Evolutionary conservation across 768 basidiomycete species (phyloP), one percentile per base, ranked within the genome.

Genomic region (Xanthoconium stramineum): DNA sequence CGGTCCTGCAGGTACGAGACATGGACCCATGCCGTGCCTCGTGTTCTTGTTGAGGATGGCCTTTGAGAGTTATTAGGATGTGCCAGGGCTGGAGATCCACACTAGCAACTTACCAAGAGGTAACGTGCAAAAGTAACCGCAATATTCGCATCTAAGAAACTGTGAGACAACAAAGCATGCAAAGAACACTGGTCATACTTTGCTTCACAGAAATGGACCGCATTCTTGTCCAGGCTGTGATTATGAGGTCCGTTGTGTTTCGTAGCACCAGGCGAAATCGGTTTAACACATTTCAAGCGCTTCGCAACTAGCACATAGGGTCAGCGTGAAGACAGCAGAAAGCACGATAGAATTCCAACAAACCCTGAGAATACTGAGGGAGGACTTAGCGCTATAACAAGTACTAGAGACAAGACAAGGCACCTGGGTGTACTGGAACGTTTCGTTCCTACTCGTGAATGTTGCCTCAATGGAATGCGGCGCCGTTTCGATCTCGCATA

Each of bases 341-440:
- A 36, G 33, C 4, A 19, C 6, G 19, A 28, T 20, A 37, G 1
- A 19, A 35, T 11, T 17, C 0, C 5, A 33, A 57, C 68, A n/a
- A 50, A 82, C 81, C 79, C 74, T 84, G 83, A 3, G 78, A 73
- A 62, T 83, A 84, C 83, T 84, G 43, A 12, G 20, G 37, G 13
- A 20, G 24, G 14, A 0, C 20, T 53, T 13, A 49, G 33, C 1
- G 1, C 32, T 29, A 28, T 35, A 45, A 15, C 6, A 1, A 2
- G 19, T 5, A 2, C 10, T 9, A 8, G n/a, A 17, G n/a, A 48
- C 7, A 9, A 3, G 19, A 28, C 33, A 43, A 52, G 63, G 24
- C 47, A 82, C 85, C 75, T 85, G 85, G 0, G 85, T 86, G 49
- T 83, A 86, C 62, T 82, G 78, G 61, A 85, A 86, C 1, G 78